Conservation (phyloP, 306 rosid species). For the Parietaria judaica region DNA sequence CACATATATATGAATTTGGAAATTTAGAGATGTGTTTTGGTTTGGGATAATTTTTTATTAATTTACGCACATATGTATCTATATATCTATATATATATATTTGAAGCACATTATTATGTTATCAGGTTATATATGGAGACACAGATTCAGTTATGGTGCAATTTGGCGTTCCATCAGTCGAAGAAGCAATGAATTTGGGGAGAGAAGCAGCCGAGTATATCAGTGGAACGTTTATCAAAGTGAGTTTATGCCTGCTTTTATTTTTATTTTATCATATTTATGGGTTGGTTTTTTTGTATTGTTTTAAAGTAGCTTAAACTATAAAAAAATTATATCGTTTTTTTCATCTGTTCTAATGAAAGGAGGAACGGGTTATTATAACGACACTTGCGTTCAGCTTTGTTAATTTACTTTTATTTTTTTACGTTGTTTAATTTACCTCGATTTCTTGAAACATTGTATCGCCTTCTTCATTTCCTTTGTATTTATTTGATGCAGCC, state of each 20-base stretch:
- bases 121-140: conserved; percentile 90
- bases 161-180: conserved; percentile 74
- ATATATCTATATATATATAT: neutral
- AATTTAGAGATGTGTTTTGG: too few species aligned
- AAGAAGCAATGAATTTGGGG: conserved; percentile 79
- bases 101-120: conserved; percentile 18
- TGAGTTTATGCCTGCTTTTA: conserved; percentile 17
- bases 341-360: too few species aligned
- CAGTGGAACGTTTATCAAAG: conserved; percentile 71
- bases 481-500: conserved; percentile 53
- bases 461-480: conserved; percentile 9
- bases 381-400: neutral
- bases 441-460: neutral
- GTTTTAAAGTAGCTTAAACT: too few species aligned
- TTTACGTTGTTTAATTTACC: neutral
- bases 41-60: too few species aligned
- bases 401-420: neutral
- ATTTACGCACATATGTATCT: neutral
- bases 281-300: too few species aligned
- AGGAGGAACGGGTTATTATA: too few species aligned
- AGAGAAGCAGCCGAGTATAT: conserved; percentile 93
- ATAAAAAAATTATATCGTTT: too few species aligned
- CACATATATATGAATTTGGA: too few species aligned
- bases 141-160: conserved; percentile 98
- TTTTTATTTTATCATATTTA: too few species aligned